These are phyloP conservation scores for Sequoiadendron giganteum DNA, from an alignment of 75 land plant species.

Conservation along the genomic window DNA sequence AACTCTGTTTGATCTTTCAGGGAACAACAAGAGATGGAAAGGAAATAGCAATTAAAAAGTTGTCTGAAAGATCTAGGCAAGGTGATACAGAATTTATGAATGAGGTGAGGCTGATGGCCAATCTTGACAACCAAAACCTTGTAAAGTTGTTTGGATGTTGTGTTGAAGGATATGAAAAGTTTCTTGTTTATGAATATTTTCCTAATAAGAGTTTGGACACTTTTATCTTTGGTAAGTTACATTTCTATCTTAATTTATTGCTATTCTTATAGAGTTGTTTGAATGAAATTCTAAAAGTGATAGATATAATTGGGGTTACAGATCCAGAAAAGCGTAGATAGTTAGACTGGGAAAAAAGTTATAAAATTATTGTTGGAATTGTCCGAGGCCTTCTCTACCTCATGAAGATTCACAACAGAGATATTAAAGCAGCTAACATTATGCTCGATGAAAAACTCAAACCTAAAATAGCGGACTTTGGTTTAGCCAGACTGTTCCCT, in stretches of 20 bases:
- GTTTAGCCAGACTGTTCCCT: too few species aligned
- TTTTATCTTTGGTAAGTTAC: too few species aligned
- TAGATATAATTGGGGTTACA: not conserved
- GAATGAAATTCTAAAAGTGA: too few species aligned
- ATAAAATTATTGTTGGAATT: slow-evolving; percentile 29
- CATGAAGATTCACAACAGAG: slow-evolving; percentile 36
- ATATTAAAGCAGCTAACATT: slow-evolving; percentile 42
- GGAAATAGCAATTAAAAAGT: not conserved
- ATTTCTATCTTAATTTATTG: too few species aligned
- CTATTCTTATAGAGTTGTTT: too few species aligned
- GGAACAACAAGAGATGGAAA: not conserved
- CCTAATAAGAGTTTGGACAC: too few species aligned
- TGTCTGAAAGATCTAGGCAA: not conserved
- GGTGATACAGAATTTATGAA: not conserved
- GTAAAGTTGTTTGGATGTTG: not conserved
- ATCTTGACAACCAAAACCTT: not conserved
- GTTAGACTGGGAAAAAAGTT: slow-evolving; percentile 23
- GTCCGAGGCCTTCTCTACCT: slow-evolving; percentile 30
- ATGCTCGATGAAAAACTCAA: slow-evolving; percentile 25
- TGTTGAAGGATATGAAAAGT: not conserved
- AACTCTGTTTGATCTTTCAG: not conserved
- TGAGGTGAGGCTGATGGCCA: not conserved
- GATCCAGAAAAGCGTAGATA: not conserved
- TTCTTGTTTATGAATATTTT: not conserved
- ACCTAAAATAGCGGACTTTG: slow-evolving; percentile 29